Percentiles rank a stretch among this genome's conserved stretches.
Conservation (phyloP, 129 eudicot species). For the Pseudognaphalium luteoalbum region DNA sequence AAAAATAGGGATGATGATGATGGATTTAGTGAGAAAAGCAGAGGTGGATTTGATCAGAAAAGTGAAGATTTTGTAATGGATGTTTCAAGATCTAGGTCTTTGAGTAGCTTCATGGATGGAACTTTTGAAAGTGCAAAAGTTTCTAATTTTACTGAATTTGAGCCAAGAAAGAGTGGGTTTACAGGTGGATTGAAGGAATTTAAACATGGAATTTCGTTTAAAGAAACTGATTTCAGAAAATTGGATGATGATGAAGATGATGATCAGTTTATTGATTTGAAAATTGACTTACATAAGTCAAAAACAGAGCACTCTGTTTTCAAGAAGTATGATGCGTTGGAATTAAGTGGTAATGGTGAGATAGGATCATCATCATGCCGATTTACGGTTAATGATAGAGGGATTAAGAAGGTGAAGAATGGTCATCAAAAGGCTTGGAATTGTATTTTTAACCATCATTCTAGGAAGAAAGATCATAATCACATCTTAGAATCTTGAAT, state of each 20-base stretch:
- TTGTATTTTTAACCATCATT: constrained; percentile 61
- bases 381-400: constrained; percentile 51
- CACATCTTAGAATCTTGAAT: constrained; percentile 37
- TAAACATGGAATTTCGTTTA: constrained; percentile 36
- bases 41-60: constrained; percentile 36
- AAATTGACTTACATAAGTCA: constrained; percentile 52
- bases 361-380: constrained; percentile 49
- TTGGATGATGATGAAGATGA: constrained; percentile 62
- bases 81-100: constrained; percentile 73
- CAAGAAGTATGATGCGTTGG: constrained; percentile 31
- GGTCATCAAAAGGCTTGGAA: constrained; percentile 63
- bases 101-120: constrained; percentile 69
- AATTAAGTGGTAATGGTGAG: constrained; percentile 29
- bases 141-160: constrained; percentile 56
- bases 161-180: constrained; percentile 48
- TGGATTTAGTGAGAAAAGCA: constrained; percentile 25
- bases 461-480: constrained; percentile 44
- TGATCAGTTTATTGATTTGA: constrained; percentile 78
- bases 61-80: constrained; percentile 47
- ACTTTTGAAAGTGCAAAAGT: constrained; percentile 61
- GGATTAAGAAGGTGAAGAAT: constrained; percentile 49
- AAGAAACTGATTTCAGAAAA: constrained; percentile 53
- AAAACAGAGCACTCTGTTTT: constrained; percentile 40
- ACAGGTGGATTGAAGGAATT: constrained; percentile 29
- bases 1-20: constrained; percentile 50